Conservation (phyloP, 257 asterid genomes). For the Solanum microdontum region DNA sequence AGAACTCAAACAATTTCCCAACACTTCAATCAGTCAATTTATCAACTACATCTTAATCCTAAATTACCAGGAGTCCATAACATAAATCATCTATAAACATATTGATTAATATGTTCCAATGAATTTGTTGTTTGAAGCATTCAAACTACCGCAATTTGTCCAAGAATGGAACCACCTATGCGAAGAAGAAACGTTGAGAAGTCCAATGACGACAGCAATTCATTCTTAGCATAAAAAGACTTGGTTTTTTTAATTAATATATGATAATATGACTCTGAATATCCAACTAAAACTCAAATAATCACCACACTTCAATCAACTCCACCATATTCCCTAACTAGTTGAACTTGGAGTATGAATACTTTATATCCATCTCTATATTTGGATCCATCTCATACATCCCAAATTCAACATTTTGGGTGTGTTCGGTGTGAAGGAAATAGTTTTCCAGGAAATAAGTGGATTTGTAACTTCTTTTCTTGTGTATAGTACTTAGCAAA, state of each 20-base stretch:
- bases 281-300: not conserved
- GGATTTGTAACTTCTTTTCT: not conserved
- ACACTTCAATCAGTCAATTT: not conserved
- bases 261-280: not conserved
- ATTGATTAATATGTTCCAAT: not conserved
- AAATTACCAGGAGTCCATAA: not conserved
- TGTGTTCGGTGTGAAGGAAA: not conserved
- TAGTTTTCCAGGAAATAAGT: not conserved
- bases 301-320: not conserved
- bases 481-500: not conserved
- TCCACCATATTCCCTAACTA: not conserved
- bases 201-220: not conserved
- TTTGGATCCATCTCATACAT: not conserved
- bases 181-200: not conserved
- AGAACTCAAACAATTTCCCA: not conserved
- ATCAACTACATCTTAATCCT: not conserved
- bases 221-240: not conserved
- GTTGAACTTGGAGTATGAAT: not conserved
- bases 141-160: not conserved
- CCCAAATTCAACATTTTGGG: not conserved
- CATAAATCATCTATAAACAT: not conserved
- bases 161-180: not conserved
- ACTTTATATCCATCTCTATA: not conserved
- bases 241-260: not conserved
- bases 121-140: not conserved